Evolutionary conservation across 2,329 filamentous ascomycete genomes (phyloP), one percentile per base, ranked within the genome.

Genomic region (Alternaria metachromatica): DNA sequence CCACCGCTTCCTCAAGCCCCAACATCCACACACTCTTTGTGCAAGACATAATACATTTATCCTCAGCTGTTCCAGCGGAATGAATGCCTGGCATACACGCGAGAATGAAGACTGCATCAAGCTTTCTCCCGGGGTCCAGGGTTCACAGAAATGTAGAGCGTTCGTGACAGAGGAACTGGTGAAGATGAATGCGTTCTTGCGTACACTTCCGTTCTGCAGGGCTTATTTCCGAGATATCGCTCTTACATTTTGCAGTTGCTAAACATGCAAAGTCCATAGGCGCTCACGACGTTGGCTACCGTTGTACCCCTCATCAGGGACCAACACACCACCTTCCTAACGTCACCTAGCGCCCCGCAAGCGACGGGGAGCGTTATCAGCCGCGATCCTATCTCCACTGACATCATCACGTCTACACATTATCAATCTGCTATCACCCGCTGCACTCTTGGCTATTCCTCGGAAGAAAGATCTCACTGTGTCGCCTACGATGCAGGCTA

Each of bases 301-400:
- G n/a, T 41, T 18, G 37, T 41, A 41, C 46, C 60, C 46, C 60
- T 51, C 60, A n/a, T 37, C 21, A 43, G 46, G n/a, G 41, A 53
- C 41, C 55, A 18, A 30, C 41, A 26, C 55, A 58, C 41, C 48
- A 62, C 60, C 60, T 62, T 62, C 60, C 60, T 62, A 62, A 62
- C 60, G 13, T 28, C 48, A 57, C 26, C 49, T 62, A 62, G 60
- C 55, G 60, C 55, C 21, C 18, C 23, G 28, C 60, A 58, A 45
- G 21, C 48, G 10, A 58, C 23, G 43, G 41, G 23, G 25, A 25
- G 6, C 21, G 60, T 59, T 62, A 54, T 58, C 60, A 46, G 48
- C 28, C 23, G 4, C 28, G 23, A 6, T 18, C 21, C 41, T 62
- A 62, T 62, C 60, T 58, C 28, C 18, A 51, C 21, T 59, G 55